These are phyloP conservation scores for Xylaria longipes DNA, from an alignment of 495 filamentous ascomycete species.

Conservation along the genomic window DNA sequence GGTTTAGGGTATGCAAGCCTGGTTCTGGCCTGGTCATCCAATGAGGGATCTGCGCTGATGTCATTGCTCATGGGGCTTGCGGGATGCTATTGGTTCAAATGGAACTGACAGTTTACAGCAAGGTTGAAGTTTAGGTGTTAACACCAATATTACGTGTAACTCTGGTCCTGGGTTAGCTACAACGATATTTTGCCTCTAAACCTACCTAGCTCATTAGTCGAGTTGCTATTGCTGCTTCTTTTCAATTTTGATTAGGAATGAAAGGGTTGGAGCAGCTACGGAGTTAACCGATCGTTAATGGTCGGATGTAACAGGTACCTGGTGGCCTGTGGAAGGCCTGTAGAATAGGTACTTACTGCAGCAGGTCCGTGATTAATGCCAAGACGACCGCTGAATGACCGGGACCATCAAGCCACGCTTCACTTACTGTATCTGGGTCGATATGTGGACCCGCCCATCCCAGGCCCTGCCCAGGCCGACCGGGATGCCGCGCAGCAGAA, in stretches of 20 bases:
- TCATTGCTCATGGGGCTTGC: not conserved
- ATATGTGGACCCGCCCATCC: slow-evolving; percentile 5
- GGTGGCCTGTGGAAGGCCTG: not conserved
- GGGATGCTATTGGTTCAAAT: not conserved
- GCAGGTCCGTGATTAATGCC: slow-evolving; percentile 4
- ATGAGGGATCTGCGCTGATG: slow-evolving; percentile 27
- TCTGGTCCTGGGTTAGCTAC: not conserved
- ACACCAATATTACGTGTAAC: not conserved
- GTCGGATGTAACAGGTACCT: not conserved
- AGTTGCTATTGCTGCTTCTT: not conserved
- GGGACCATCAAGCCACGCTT: slow-evolving; percentile 21
- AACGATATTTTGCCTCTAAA: not conserved
- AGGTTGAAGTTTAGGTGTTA: not conserved
- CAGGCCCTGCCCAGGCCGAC: not conserved
- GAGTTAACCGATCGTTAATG: not conserved
- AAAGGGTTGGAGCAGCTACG: not conserved
- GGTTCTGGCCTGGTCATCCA: not conserved
- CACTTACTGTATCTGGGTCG: slow-evolving; percentile 20
- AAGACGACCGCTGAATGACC: not conserved
- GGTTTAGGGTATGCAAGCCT: not conserved
- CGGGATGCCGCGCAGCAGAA: slow-evolving; percentile 20
- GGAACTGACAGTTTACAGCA: not conserved
- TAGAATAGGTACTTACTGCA: not conserved
- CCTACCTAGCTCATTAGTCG: not conserved
- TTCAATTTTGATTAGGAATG: not conserved